Evolutionary conservation across 1,139 yeast genomes (phyloP), one percentile per base, ranked within the genome.

Genomic region (Pichia sp.): DNA sequence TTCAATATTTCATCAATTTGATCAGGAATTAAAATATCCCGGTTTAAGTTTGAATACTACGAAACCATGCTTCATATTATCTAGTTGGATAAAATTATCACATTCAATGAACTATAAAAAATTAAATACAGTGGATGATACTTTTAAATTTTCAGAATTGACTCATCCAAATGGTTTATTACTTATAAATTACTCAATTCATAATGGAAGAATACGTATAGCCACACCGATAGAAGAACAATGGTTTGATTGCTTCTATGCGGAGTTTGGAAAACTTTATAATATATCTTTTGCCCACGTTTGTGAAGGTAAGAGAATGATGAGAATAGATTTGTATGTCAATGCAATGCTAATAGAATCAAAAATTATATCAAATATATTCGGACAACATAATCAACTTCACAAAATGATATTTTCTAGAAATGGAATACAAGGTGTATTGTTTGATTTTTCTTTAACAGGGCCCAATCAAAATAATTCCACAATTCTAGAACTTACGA

Each of bases 301-400:
- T 37, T 44, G 51, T 31, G 55, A 59, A 40, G 46, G 50, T 31
- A 42, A 38, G 11, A 49, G 48, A 10, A 47, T 48, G 18, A 59
- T 66, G 1, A 61, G 58, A 42, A 60, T 67, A 11, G 65, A 66
- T 36, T 51, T 71, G 2, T 67, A 55, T 48, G 60, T 70, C 11
- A 63, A 70, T 45, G 72, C 71, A 1, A 60, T 60, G 27, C 56
- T 60, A 33, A 53, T 67, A 3, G 70, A 71, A 50, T 56, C 67
- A 0, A 52, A 64, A 25, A 48, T 54, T 10, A 53, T 65, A 1
- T 51, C 59, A 2, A 56, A 58, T 36, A 37, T 59, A 1, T 54
- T 59, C 35, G 27, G 38, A 1, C 39, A 49, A 18, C 6, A 29
- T n/a, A 37, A 32, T 10, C 35, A 29, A 5, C 32, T 42, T 10